These are phyloP conservation scores for Suhomyces ambrosiae DNA, from an alignment of 1,139 yeast species.

Conservation along the genomic window DNA sequence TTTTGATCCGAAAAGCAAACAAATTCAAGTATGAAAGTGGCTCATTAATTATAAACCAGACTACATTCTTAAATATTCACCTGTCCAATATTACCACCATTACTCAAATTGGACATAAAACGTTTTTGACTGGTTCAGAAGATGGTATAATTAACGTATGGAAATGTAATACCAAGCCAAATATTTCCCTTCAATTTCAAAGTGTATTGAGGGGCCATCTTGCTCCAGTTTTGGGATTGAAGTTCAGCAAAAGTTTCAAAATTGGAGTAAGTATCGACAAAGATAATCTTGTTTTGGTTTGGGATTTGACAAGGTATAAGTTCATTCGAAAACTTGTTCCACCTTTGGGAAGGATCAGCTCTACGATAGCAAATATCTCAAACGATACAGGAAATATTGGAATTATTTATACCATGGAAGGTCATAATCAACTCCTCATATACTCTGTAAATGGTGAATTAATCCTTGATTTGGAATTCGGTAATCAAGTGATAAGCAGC, in stretches of 20 bases:
- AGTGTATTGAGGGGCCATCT: slow-evolving; percentile 59
- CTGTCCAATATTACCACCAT: slow-evolving; percentile 36
- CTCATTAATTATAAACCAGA: slow-evolving; percentile 45
- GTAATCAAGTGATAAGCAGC: slow-evolving; percentile 21
- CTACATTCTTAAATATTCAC: slow-evolving; percentile 45
- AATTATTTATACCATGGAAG: slow-evolving; percentile 25
- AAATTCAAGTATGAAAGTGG: slow-evolving; percentile 31
- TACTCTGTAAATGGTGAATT: slow-evolving; percentile 59
- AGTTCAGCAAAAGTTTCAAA: slow-evolving; percentile 52
- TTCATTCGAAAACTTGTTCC: slow-evolving; percentile 46
- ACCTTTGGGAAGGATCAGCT: slow-evolving; percentile 13
- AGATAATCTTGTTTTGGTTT: slow-evolving; percentile 51
- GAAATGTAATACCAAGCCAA: slow-evolving; percentile 39
- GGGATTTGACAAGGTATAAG: slow-evolving; percentile 60
- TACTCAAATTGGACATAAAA: slow-evolving; percentile 39
- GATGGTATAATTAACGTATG: slow-evolving; percentile 61
- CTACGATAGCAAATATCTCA: slow-evolving; percentile 45
- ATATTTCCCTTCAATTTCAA: slow-evolving; percentile 40
- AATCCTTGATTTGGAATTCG: slow-evolving; percentile 26
- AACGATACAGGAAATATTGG: slow-evolving; percentile 59
- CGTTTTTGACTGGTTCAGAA: slow-evolving; percentile 55
- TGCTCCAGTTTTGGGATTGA: slow-evolving; percentile 41
- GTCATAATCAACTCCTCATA: slow-evolving; percentile 30
- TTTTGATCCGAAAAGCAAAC: slow-evolving; percentile 41
- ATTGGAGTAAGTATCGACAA: slow-evolving; percentile 53